phyloP scores from a whole-genome alignment of 805 yeast genomes.

The Priceomyces haplophilus region DNA sequence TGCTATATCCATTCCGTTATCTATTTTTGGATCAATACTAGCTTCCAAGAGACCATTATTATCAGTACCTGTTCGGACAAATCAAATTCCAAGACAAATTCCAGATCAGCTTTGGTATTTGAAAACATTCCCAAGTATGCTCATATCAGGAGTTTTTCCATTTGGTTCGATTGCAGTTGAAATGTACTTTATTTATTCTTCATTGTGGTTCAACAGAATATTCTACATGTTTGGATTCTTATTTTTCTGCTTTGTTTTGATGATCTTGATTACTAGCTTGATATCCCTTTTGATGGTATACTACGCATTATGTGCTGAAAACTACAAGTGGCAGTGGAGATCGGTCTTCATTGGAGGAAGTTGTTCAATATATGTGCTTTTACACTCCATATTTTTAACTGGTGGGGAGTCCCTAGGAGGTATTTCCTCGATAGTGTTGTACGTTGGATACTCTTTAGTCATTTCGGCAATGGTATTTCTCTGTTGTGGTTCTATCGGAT shows the following conservation, averaged over 20 bases:
- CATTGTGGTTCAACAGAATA: slow-evolving; percentile 90
- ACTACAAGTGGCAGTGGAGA: slow-evolving; percentile 98
- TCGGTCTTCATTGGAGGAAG: slow-evolving; percentile 86
- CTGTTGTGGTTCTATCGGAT: slow-evolving; percentile 87
- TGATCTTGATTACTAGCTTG: slow-evolving; percentile 76
- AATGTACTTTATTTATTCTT: slow-evolving; percentile 85
- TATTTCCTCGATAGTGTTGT: slow-evolving; percentile 70
- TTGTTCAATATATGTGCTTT: slow-evolving; percentile 76
- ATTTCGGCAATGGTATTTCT: slow-evolving; percentile 71
- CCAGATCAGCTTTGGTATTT: slow-evolving; percentile 88
- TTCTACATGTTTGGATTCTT: slow-evolving; percentile 98
- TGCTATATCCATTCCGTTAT: slow-evolving; percentile 76
- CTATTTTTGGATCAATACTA: slow-evolving; percentile 76
- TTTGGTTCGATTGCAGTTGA: slow-evolving; percentile 94
- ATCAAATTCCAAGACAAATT: slow-evolving; percentile 94
- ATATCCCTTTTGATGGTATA: slow-evolving; percentile 80
- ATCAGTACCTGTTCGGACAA: slow-evolving; percentile 80
- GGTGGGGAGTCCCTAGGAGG: slow-evolving; percentile 65
- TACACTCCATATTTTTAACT: slow-evolving; percentile 76
- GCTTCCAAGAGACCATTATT: slow-evolving; percentile 62
- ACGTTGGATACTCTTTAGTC: slow-evolving; percentile 76
- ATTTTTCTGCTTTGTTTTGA: slow-evolving; percentile 80
- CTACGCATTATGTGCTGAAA: slow-evolving; percentile 82
- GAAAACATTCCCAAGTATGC: slow-evolving; percentile 59
- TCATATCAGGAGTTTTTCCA: slow-evolving; percentile 88